Evolutionary conservation across 805 yeast species (phyloP).

Genomic region (Hanseniaspora nectarophila): DNA sequence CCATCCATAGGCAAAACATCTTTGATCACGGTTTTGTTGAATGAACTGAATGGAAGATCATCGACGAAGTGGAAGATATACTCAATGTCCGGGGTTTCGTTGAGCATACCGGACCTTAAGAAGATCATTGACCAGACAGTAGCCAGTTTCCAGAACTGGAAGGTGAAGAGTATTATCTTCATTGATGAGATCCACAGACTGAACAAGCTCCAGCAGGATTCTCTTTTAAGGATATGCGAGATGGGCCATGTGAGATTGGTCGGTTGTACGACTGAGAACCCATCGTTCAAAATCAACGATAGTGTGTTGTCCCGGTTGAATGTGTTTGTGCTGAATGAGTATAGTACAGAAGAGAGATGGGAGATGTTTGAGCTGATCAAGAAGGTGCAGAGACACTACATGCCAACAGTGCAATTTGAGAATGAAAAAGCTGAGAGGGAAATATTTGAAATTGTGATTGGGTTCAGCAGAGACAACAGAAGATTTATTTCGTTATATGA

Average conservation of each 20-base stretch:
- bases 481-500: slow-evolving; percentile 65
- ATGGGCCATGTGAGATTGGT: slow-evolving; percentile 66
- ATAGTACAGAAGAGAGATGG: slow-evolving; percentile 26
- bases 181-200: slow-evolving; percentile 90
- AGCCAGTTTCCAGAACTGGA: slow-evolving; percentile 28
- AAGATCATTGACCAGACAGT: slow-evolving; percentile 39
- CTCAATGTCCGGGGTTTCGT: neutral
- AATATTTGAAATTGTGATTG: slow-evolving; percentile 55
- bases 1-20: slow-evolving; percentile 92
- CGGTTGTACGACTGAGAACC: slow-evolving; percentile 98
- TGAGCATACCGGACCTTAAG: slow-evolving; percentile 42
- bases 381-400: slow-evolving; percentile 28
- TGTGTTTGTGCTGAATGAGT: slow-evolving; percentile 52
- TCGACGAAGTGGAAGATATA: slow-evolving; percentile 1
- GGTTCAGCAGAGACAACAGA: slow-evolving; percentile 78
- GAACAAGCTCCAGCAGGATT: slow-evolving; percentile 77
- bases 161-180: slow-evolving; percentile 56
- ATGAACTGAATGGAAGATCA: slow-evolving; percentile 33
- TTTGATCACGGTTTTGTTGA: slow-evolving; percentile 44
- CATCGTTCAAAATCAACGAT: slow-evolving; percentile 65
- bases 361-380: slow-evolving; percentile 34
- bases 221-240: slow-evolving; percentile 72
- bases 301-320: slow-evolving; percentile 80
- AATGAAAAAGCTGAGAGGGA: slow-evolving; percentile 40
- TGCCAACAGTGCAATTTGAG: slow-evolving; percentile 45